Evolutionary conservation across 805 yeast species (phyloP).

Genomic region (Lachancea lanzarotensis): DNA sequence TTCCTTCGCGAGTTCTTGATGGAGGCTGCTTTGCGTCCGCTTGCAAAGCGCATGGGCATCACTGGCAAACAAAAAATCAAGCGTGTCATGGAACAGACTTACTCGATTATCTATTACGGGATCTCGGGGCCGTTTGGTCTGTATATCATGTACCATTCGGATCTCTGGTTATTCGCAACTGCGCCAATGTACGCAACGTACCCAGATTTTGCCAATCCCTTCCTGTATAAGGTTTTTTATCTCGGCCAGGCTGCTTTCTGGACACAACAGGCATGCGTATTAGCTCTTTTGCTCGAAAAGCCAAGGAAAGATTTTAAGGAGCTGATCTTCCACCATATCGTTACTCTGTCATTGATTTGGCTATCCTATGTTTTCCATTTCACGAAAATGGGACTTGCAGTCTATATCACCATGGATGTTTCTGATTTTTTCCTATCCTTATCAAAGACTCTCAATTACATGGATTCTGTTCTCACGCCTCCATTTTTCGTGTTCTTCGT

Average conservation of each 20-base stretch:
- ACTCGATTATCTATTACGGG: slow-evolving; percentile 75
- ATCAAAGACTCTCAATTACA: slow-evolving; percentile 82
- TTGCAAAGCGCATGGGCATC: slow-evolving; percentile 49
- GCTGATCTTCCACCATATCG: slow-evolving; percentile 85
- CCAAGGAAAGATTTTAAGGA: slow-evolving; percentile 93
- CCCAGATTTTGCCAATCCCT: slow-evolving; percentile 75
- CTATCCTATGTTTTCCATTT: slow-evolving; percentile 89
- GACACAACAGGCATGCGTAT: slow-evolving; percentile 89
- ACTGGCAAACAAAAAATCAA: slow-evolving; percentile 44
- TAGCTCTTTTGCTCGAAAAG: slow-evolving; percentile 79
- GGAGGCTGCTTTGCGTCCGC: slow-evolving; percentile 73
- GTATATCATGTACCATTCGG: slow-evolving; percentile 76
- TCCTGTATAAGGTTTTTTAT: slow-evolving; percentile 71
- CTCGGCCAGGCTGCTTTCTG: slow-evolving; percentile 93
- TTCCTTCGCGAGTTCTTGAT: slow-evolving; percentile 85
- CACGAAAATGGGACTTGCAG: slow-evolving; percentile 89
- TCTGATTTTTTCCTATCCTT: slow-evolving; percentile 82
- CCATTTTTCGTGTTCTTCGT: slow-evolving; percentile 68
- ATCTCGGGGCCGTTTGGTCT: slow-evolving; percentile 80
- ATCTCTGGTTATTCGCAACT: slow-evolving; percentile 88
- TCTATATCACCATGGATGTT: slow-evolving; percentile 92
- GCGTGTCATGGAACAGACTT: slow-evolving; percentile 91
- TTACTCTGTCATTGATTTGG: slow-evolving; percentile 83
- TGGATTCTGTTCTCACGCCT: slow-evolving; percentile 58
- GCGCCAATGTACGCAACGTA: slow-evolving; percentile 68